These are phyloP conservation scores for Salix caprea DNA, from an alignment of 345 rosid genomes.

Conservation along the genomic window DNA sequence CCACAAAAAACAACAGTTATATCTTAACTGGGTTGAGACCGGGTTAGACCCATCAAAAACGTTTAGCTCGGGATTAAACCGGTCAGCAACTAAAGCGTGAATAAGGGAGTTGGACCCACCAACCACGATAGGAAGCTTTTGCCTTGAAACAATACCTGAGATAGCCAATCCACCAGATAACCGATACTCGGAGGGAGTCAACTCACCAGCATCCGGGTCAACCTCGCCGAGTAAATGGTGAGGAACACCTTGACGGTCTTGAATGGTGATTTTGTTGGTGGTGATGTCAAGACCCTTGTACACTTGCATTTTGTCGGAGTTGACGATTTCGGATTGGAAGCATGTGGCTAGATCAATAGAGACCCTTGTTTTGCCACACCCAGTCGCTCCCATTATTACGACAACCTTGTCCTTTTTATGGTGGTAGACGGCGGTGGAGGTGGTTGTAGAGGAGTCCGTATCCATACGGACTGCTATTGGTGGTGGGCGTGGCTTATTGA, in stretches of 20 bases:
- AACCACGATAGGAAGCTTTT: constrained; percentile 56
- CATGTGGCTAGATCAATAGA: constrained; percentile 70
- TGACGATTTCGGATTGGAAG: constrained; percentile 57
- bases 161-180: constrained; percentile 36
- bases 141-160: constrained; percentile 37
- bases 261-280: constrained; percentile 67
- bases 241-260: constrained; percentile 54
- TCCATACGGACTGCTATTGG: constrained; percentile 10
- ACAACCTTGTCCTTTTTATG: constrained; percentile 47
- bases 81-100: constrained; percentile 59
- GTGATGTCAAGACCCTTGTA: constrained; percentile 72
- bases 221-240: constrained; percentile 74
- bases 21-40: constrained; percentile 46
- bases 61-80: constrained; percentile 46
- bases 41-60: constrained; percentile 41
- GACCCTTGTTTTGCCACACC: constrained; percentile 72
- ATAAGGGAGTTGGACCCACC: constrained; percentile 93
- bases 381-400: constrained; percentile 87
- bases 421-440: background rate
- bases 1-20: constrained; percentile 78
- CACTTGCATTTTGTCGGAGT: constrained; percentile 89
- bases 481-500: background rate
- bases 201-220: constrained; percentile 42
- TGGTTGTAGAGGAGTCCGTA: constrained; percentile 10
- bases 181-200: constrained; percentile 57